phyloP scores from a whole-genome alignment of 2,329 filamentous ascomycete species.

The Cercospora nicotianae region DNA sequence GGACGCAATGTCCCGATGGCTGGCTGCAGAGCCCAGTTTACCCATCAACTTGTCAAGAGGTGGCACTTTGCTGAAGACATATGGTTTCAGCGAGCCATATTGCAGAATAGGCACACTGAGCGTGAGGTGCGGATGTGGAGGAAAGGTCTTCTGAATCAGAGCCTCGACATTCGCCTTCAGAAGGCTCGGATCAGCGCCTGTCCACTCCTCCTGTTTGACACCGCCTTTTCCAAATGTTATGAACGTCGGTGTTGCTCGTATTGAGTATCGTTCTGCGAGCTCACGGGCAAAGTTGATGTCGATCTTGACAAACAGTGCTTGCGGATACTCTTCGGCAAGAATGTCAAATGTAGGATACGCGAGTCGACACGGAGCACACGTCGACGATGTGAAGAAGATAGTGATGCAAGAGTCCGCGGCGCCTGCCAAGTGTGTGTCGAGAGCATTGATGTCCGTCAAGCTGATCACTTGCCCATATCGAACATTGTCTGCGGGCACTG shows the following conservation, averaged over 20 bases:
- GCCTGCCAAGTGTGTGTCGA: slow-evolving; percentile 60
- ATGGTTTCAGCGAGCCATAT: slow-evolving; percentile 62
- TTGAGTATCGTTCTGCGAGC: slow-evolving; percentile 63
- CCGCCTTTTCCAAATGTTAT: slow-evolving; percentile 74
- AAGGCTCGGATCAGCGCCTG: slow-evolving; percentile 67
- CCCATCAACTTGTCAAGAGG: slow-evolving; percentile 77
- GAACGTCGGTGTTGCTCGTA: slow-evolving; percentile 83
- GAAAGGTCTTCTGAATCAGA: slow-evolving; percentile 72
- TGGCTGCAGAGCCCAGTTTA: slow-evolving; percentile 69
- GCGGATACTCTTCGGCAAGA: slow-evolving; percentile 70
- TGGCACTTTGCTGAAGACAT: slow-evolving; percentile 74
- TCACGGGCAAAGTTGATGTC: slow-evolving; percentile 67
- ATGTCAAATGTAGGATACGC: slow-evolving; percentile 81
- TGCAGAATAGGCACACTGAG: slow-evolving; percentile 71
- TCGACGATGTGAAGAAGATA: slow-evolving; percentile 89
- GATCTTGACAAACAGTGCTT: slow-evolving; percentile 75
- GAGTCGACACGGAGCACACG: slow-evolving; percentile 78
- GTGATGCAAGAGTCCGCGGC: slow-evolving; percentile 70
- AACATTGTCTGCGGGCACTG: neutral
- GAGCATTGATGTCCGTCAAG: slow-evolving; percentile 58
- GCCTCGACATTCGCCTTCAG: slow-evolving; percentile 72
- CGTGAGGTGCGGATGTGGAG: slow-evolving; percentile 71
- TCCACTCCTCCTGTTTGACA: slow-evolving; percentile 75
- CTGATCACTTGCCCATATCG: slow-evolving; percentile 58
- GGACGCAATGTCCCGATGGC: slow-evolving; percentile 60